Evolutionary conservation across 129 eudicot species (phyloP).

Genomic region (Flaveria robusta): DNA sequence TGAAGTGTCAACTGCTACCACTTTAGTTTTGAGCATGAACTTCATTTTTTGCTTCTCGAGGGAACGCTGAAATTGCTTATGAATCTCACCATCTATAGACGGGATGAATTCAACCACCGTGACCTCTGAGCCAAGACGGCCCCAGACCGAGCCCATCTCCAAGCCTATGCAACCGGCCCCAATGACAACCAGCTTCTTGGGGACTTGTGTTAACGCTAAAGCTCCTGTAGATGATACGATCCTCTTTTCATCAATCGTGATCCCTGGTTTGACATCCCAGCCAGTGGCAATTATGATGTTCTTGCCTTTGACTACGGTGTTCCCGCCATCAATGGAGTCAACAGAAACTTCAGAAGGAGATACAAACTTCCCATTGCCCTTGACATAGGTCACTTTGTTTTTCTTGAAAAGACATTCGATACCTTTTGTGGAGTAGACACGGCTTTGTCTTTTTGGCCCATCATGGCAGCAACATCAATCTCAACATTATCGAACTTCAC

Average conservation of each 20-base stretch:
- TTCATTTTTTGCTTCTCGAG: conserved; percentile 96
- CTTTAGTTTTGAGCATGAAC: conserved; percentile 88
- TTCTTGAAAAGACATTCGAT: conserved; percentile 83
- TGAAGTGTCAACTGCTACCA: conserved; percentile 67
- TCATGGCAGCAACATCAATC: conserved; percentile 81
- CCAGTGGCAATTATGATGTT: conserved; percentile 32
- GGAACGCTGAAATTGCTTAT: conserved; percentile 72
- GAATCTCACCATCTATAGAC: conserved; percentile 24
- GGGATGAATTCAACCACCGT: conserved; percentile 27
- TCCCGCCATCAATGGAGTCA: conserved; percentile 18
- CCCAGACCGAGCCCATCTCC: conserved; percentile 31
- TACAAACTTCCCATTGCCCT: conserved; percentile 75
- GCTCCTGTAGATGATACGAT: conserved; percentile 30
- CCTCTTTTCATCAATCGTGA: conserved; percentile 29
- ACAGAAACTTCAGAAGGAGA: conserved; percentile 71
- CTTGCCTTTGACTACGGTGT: conserved; percentile 23
- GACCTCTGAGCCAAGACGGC: conserved; percentile 27
- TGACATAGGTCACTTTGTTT: conserved; percentile 83
- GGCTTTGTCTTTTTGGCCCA: conserved; percentile 94
- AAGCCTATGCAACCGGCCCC: conserved; percentile 31
- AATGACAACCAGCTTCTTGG: conserved; percentile 21
- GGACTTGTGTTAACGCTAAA: conserved; percentile 18
- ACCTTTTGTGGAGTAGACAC: conserved; percentile 67
- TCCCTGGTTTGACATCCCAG: conserved; percentile 27
- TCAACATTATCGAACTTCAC: conserved; percentile 69